These are phyloP conservation scores for Phytopythium boreale DNA, from an alignment of 352 stramenopile genomes.

Conservation along the genomic window DNA sequence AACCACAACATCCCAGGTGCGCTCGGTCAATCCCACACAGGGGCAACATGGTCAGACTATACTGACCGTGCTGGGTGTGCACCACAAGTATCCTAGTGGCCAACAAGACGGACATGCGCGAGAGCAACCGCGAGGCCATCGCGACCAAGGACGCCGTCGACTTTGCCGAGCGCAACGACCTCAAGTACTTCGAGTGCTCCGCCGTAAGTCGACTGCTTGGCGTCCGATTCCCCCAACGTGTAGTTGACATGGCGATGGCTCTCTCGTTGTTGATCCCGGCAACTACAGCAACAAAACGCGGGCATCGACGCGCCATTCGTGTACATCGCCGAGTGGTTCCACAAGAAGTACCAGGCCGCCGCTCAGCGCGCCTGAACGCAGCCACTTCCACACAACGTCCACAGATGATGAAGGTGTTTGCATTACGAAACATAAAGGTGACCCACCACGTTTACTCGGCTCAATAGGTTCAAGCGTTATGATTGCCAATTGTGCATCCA, in stretches of 20 bases:
- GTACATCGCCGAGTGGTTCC: conserved; percentile 81
- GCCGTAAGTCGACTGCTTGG: conserved; percentile 30
- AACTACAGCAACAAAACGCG: conserved; percentile 57
- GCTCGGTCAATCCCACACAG: background rate
- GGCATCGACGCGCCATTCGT: conserved; percentile 72
- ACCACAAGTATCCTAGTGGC: conserved; percentile 59
- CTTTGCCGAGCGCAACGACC: conserved; percentile 65
- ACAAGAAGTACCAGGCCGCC: conserved; percentile 80
- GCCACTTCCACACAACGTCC: background rate
- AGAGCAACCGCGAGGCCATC: conserved; percentile 76
- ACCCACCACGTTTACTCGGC: background rate
- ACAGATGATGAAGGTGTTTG: background rate
- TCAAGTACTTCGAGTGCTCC: conserved; percentile 84
- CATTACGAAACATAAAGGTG: background rate
- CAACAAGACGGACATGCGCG: conserved; percentile 77
- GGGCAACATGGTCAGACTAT: background rate
- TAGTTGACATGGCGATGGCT: background rate
- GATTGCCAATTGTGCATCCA: too few relatives aligned
- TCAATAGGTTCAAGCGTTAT: too few relatives aligned
- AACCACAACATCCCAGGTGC: conserved; percentile 76
- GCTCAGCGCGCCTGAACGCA: conserved; percentile 32
- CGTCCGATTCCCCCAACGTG: background rate
- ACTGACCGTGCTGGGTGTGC: background rate
- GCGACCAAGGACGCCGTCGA: conserved; percentile 67
- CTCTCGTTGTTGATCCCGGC: background rate